Evolutionary conservation across 2,329 filamentous ascomycete genomes (phyloP).

Genomic region (Phaeosphaeriaceae sp.): DNA sequence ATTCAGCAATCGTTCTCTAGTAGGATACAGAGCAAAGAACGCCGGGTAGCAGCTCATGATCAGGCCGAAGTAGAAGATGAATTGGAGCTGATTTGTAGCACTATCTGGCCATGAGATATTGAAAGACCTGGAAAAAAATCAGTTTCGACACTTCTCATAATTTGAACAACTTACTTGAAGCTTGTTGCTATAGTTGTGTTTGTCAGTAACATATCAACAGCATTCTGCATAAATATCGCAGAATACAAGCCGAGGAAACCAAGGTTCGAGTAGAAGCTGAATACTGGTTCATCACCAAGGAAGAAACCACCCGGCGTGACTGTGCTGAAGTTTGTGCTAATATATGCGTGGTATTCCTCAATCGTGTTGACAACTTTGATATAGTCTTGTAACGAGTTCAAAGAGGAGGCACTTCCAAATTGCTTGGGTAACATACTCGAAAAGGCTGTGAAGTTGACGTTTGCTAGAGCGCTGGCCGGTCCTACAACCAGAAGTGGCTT

Average conservation of each 20-base stretch:
- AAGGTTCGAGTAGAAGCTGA: conserved; percentile 72
- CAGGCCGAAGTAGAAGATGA: conserved; percentile 81
- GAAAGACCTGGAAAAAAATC: conserved; percentile 12
- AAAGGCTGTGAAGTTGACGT: conserved; percentile 22
- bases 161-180: conserved; percentile 46
- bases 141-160: background rate
- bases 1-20: conserved; percentile 74
- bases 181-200: conserved; percentile 71
- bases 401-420: conserved; percentile 16
- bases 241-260: conserved; percentile 65
- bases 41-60: conserved; percentile 77
- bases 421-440: conserved; percentile 43
- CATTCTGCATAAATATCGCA: conserved; percentile 82
- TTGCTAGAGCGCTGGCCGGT: conserved; percentile 28
- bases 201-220: conserved; percentile 78
- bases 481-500: conserved; percentile 34
- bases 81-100: conserved; percentile 64
- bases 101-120: conserved; percentile 22
- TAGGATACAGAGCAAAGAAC: conserved; percentile 86
- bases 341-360: conserved; percentile 68
- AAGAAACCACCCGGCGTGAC: conserved; percentile 78
- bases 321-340: conserved; percentile 66
- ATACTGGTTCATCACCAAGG: conserved; percentile 65
- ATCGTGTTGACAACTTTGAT: conserved; percentile 66
- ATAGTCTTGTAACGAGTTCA: conserved; percentile 12